Base-by-base conservation (phyloP, 371 early-diverging fungal genomes). In the Dichotomocladium elegans region DNA sequence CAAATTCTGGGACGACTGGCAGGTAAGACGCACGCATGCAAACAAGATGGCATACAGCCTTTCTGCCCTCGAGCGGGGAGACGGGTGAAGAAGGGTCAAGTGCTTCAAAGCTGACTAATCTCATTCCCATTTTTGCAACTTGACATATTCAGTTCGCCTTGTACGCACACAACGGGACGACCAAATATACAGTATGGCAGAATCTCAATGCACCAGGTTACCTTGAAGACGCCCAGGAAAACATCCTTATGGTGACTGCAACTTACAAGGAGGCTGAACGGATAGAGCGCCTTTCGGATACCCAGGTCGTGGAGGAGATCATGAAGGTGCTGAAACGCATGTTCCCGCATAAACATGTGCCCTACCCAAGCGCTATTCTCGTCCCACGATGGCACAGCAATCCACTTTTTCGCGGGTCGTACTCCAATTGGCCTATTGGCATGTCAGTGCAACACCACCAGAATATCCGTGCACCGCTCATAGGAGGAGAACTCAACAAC, bases 351-450 rank as follows among this genome's bases (percentile, higher is more conserved):
- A 19, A 11, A 2, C 21, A 41, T 2, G 31, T 58, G 8, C 50
- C 67, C 9, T 21, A 22, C 26, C 67, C 72, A 2, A 57, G 46
- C 1, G 60, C 60, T 2, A 69, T 77, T 2, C 26, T 73, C 9
- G 51, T 77, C 30, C 73, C 73, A 29, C 68, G 73, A 12, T 77
- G 77, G 77, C 63, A 66, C 31, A 55, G 47, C 29, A 64, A 77
- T 34, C 77, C 77, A 26, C 58, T 77, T 8, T 77, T 77, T 47
- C 56, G 71, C 30, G 73, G 77, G 3, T 58, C 65, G 9, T 77
- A 77, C 48, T 70, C 71, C 1, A 77, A 77, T 41, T 77, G 77
- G 77, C 77, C 77, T 8, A 68, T 73, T 59, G 77, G 77, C 21
- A 71, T 73, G 40, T 51, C 64, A n/a, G 58, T 53, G 17, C 55